Conservation (phyloP, 441 rosid species). For the Eutrema salsugineum region DNA sequence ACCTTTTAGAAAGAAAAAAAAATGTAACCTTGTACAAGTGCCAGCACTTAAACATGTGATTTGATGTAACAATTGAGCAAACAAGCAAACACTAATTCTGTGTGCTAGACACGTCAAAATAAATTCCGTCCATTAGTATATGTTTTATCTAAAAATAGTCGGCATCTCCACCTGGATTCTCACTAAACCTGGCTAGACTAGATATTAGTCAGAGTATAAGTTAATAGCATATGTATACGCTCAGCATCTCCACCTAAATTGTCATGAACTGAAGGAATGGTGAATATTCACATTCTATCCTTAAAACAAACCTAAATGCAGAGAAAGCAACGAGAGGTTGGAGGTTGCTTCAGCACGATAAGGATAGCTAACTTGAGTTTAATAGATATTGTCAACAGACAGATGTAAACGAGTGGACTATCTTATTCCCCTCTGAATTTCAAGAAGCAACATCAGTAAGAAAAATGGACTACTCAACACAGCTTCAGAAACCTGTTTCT, state of each 20-base stretch:
- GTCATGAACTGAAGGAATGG: neutral
- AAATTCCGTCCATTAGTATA: neutral
- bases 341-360: neutral
- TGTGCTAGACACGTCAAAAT: neutral
- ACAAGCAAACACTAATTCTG: neutral
- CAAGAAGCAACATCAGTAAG: neutral
- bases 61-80: neutral
- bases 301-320: neutral
- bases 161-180: neutral
- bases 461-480: neutral
- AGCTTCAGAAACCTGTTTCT: constrained; percentile 65
- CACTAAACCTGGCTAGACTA: neutral
- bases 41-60: neutral
- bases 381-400: neutral
- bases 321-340: neutral
- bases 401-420: neutral
- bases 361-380: neutral
- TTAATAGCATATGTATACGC: neutral
- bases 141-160: neutral
- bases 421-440: neutral
- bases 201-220: neutral
- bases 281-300: neutral
- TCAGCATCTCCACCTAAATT: neutral
- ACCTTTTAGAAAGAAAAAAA: constrained; percentile 19
- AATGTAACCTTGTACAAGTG: constrained; percentile 10